A percentile compares a stretch with the other conserved stretches of the same genome.
These are phyloP conservation scores for Zygotorulaspora sp. DNA, from an alignment of 805 yeast genomes.

Conservation along the genomic window DNA sequence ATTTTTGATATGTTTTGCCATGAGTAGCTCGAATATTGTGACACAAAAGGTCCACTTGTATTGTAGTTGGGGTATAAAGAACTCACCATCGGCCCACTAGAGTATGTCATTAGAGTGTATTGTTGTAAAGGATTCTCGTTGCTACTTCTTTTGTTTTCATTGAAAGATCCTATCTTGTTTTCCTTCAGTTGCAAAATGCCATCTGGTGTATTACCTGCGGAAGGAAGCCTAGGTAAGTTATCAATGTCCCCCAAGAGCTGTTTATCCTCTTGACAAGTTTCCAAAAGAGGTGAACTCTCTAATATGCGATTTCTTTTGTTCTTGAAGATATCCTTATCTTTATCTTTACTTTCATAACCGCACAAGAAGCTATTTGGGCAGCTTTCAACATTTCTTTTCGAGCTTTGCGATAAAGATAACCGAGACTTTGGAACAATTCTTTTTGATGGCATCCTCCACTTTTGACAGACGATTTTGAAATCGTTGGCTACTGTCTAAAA, in stretches of 20 bases:
- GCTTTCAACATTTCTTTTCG: slow-evolving; percentile 14
- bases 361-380: slow-evolving; percentile 16
- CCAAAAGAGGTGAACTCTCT: slow-evolving; percentile 16
- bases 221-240: slow-evolving; percentile 6
- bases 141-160: slow-evolving; percentile 6
- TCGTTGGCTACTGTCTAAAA: no score
- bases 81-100: slow-evolving; percentile 15
- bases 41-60: slow-evolving; percentile 11
- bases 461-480: no score
- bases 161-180: slow-evolving; percentile 8
- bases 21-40: slow-evolving; percentile 12
- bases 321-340: slow-evolving; percentile 7
- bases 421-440: slow-evolving; percentile 7
- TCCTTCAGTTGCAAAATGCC: slow-evolving; percentile 12
- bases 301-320: slow-evolving; percentile 9
- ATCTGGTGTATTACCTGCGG: slow-evolving; percentile 9
- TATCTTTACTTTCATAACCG: slow-evolving; percentile 7
- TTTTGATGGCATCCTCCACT: slow-evolving; percentile 12
- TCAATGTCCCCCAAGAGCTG: slow-evolving; percentile 1
- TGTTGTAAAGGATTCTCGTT: slow-evolving; percentile 18
- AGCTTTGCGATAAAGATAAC: slow-evolving; percentile 5
- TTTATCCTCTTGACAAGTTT: slow-evolving; percentile 4
- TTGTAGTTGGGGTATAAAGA: slow-evolving; percentile 16
- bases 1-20: slow-evolving; percentile 3
- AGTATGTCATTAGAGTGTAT: slow-evolving; percentile 19